Evolutionary conservation across 192 early-diverging fungal species (phyloP), one percentile per base, ranked within the genome.

Genomic region (Polychytrium aggregatum): DNA sequence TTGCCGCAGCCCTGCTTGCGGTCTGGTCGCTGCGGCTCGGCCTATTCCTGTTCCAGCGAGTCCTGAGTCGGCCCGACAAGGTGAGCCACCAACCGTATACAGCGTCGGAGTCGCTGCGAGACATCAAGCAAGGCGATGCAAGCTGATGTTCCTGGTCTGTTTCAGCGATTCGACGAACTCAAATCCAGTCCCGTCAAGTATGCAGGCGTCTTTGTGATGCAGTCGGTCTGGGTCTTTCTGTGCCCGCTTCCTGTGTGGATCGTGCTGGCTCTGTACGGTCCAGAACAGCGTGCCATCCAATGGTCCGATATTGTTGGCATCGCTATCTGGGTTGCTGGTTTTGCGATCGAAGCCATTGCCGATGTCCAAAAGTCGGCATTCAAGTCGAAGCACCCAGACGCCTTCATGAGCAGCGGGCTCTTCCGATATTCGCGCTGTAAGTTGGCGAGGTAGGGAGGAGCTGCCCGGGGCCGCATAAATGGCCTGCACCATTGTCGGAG

Each of bases 171-270:
- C 44, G 71, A 66, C 27, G 51, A 58, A 8, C 54, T 69, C 26
- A 77, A 77, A 43, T 39, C 37, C 29, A 52, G 60, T 26, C 72
- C 67, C 20, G 33, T 53, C 46, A 57, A 62, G 30, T 76, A 74
- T 45, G 22, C 47, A 0, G 41, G 66, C 11, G 52, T 67, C 14
- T 77, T 67, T 67, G n/a, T 60, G 29, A 33, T 74, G 28, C 74
- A 77, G 46, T 47, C 69, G 26, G 40, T 68, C 28, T 77, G 74
- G 74, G 59, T 77, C 39, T 74, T 57, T 56, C 37, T 74, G 18
- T 74, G 71, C 14, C 59, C 65, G 0, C 53, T 70, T 29, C 48
- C 68, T 5, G 69, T 61, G 0, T 77, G 38, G 44, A 60, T 70
- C 37, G 50, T 77, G 39, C 20, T 70, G 16, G 66, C 50, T 21